These are phyloP conservation scores for Sclerotinia borealis DNA, from an alignment of 2,329 filamentous ascomycete genomes.

Conservation along the genomic window DNA sequence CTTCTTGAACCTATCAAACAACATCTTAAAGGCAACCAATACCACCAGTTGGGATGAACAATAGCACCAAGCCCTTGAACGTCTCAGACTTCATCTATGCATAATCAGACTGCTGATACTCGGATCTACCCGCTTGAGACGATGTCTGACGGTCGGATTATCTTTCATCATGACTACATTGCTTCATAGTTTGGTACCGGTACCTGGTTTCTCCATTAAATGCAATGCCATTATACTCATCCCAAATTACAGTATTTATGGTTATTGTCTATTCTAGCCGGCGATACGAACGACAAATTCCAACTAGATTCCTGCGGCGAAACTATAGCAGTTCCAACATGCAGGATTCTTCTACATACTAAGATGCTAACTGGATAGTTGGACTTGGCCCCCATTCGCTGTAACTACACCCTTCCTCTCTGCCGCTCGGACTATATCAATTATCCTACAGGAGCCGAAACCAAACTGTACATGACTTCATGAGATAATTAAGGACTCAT, in stretches of 20 bases:
- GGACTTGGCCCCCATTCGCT: background rate
- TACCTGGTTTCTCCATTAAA: no score
- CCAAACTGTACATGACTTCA: background rate
- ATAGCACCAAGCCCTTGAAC: background rate
- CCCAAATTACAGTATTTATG: background rate
- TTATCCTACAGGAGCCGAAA: background rate
- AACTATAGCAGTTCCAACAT: background rate
- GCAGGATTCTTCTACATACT: no score
- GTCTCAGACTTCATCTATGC: background rate
- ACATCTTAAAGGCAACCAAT: no score
- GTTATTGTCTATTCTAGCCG: background rate
- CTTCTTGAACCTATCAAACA: background rate
- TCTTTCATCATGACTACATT: background rate
- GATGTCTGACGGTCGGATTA: background rate
- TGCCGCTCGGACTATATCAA: background rate
- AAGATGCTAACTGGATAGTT: background rate
- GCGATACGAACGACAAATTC: background rate
- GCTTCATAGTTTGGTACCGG: background rate
- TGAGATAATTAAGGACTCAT: background rate
- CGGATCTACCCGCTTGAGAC: background rate
- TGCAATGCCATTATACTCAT: no score
- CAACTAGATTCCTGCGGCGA: background rate
- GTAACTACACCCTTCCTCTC: background rate
- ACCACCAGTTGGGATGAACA: background rate
- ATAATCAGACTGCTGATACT: background rate